phyloP scores from a whole-genome alignment of 2,329 filamentous ascomycete species.

The Helminthosporium solani region DNA sequence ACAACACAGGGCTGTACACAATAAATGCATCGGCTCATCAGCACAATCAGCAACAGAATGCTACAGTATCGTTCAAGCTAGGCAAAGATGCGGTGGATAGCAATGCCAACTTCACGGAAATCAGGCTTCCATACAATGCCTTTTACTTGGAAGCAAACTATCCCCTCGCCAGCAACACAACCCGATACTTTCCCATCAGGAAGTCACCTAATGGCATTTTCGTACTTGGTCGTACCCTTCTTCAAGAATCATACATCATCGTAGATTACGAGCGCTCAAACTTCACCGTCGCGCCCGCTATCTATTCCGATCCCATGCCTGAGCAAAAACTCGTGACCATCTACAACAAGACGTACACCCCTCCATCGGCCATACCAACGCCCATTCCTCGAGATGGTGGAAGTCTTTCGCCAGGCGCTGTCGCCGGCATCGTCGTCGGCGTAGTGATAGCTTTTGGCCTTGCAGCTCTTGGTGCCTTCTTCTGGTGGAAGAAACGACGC shows the following conservation, averaged over 20 bases:
- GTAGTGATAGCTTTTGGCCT: slow-evolving; percentile 29
- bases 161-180: slow-evolving; percentile 12
- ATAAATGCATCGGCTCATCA: slow-evolving; percentile 30
- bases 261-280: slow-evolving; percentile 41
- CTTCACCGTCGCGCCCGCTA: slow-evolving; percentile 35
- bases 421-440: slow-evolving; percentile 38
- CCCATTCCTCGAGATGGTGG: slow-evolving; percentile 8
- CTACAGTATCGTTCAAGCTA: slow-evolving; percentile 29
- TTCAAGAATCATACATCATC: slow-evolving; percentile 42
- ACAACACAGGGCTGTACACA: slow-evolving; percentile 33
- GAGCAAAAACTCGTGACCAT: slow-evolving; percentile 24
- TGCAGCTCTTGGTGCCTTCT: slow-evolving; percentile 25
- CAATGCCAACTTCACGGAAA: slow-evolving; percentile 15
- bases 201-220: slow-evolving; percentile 23
- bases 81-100: slow-evolving; percentile 7
- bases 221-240: slow-evolving; percentile 37
- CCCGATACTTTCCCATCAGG: slow-evolving; percentile 36
- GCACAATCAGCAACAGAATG: slow-evolving; percentile 26
- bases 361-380: slow-evolving; percentile 3
- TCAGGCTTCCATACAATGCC: slow-evolving; percentile 32
- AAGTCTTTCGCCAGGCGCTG: slow-evolving; percentile 29
- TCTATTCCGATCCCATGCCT: slow-evolving; percentile 23
- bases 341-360: slow-evolving; percentile 18
- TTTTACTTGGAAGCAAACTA: slow-evolving; percentile 22
- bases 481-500: slow-evolving; percentile 29